Evolutionary conservation across 148 eudicot species (phyloP).

Genomic region (Gaultheria prostrata): DNA sequence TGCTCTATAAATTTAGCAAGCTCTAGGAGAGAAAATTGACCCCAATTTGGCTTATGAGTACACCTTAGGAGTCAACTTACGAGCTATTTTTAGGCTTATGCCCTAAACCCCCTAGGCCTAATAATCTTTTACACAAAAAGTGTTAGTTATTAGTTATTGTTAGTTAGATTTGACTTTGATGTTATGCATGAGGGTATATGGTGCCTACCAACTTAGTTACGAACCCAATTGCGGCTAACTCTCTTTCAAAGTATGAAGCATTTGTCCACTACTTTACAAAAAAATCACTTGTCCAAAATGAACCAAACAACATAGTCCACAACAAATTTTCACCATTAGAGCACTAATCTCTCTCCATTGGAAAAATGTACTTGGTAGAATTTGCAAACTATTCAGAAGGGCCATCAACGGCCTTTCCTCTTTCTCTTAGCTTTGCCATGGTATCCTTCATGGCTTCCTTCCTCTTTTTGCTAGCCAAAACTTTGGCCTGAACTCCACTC

Average conservation of each 20-base stretch:
- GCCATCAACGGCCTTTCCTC: conserved; percentile 42
- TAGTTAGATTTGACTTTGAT: no score
- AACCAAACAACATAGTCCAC: background rate
- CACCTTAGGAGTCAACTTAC: no score
- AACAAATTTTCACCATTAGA: background rate
- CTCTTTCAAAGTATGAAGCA: background rate
- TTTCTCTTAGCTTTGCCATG: conserved; percentile 58
- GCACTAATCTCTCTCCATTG: background rate
- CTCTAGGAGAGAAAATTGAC: no score
- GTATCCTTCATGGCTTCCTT: conserved; percentile 86
- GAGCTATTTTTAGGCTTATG: no score
- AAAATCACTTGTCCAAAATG: background rate
- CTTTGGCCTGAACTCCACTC: conserved; percentile 63
- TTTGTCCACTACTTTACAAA: background rate
- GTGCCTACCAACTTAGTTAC: no score
- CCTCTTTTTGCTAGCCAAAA: conserved; percentile 78
- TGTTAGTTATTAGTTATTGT: no score
- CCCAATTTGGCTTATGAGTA: no score
- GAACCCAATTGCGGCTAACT: background rate
- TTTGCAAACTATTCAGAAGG: conserved; percentile 20
- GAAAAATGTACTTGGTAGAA: background rate
- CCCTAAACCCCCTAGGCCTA: no score
- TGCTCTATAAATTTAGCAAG: no score
- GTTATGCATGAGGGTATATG: no score
- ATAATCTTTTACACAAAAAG: no score